phyloP scores from a whole-genome alignment of 106 monocot species.

The Dendrobium chrysotoxum region DNA sequence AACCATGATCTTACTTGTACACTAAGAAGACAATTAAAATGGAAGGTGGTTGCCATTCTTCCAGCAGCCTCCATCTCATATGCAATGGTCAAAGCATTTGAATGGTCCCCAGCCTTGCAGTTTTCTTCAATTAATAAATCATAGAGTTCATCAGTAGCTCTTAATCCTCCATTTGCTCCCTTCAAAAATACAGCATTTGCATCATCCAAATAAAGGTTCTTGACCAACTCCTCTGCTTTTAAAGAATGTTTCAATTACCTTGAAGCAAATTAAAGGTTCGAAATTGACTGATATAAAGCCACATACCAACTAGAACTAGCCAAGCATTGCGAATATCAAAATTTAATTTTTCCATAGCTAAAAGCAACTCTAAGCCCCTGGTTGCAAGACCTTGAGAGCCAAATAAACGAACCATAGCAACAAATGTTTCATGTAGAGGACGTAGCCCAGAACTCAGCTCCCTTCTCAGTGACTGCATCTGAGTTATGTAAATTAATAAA shows the following conservation, averaged over 20 bases:
- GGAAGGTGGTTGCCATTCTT: slow-evolving; percentile 98
- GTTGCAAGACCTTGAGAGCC: slow-evolving; percentile 78
- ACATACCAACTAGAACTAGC: slow-evolving; percentile 83
- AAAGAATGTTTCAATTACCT: slow-evolving; percentile 6
- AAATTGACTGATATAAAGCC: slow-evolving; percentile 1
- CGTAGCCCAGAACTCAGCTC: slow-evolving; percentile 79
- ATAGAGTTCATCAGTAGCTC: slow-evolving; percentile 89
- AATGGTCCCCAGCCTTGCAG: slow-evolving; percentile 96
- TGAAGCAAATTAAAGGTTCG: slow-evolving; percentile 4
- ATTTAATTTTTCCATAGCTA: slow-evolving; percentile 91
- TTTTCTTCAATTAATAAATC: slow-evolving; percentile 94
- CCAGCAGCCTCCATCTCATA: slow-evolving; percentile 98
- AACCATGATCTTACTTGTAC: slow-evolving; percentile 57
- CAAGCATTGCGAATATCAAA: slow-evolving; percentile 92
- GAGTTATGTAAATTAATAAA: slow-evolving; percentile 18
- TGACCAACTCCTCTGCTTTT: slow-evolving; percentile 76
- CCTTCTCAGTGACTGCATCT: slow-evolving; percentile 96
- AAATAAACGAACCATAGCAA: slow-evolving; percentile 81
- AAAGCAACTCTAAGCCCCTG: slow-evolving; percentile 88
- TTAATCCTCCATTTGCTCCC: slow-evolving; percentile 81
- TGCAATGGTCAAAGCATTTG: slow-evolving; percentile 95
- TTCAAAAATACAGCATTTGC: slow-evolving; percentile 90
- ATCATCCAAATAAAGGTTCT: slow-evolving; percentile 60
- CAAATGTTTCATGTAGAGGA: slow-evolving; percentile 86
- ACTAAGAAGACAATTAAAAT: slow-evolving; percentile 95